A percentile compares a stretch with the other conserved stretches of the same genome.
phyloP scores from a whole-genome alignment of 345 rosid genomes.

The Sapria himalayana region DNA sequence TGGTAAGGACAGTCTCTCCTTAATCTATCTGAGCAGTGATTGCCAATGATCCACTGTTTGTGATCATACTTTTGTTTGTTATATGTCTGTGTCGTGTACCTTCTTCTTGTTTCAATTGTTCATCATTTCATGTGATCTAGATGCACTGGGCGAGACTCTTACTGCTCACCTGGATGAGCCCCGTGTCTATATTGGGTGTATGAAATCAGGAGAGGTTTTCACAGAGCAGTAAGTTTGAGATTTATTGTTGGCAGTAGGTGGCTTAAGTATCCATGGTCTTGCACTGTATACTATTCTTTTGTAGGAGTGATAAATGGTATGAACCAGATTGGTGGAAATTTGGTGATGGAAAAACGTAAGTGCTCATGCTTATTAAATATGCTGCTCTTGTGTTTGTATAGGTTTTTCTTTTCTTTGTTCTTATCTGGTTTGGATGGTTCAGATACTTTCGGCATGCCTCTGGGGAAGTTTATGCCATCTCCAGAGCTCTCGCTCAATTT shows the following conservation, averaged over 20 bases:
- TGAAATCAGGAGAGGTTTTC: constrained; percentile 66
- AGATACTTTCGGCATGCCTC: constrained; percentile 70
- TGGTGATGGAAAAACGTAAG: constrained; percentile 63
- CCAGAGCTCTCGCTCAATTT: constrained; percentile 45
- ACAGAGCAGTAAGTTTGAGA: constrained; percentile 44
- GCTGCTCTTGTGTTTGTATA: constrained; percentile 3
- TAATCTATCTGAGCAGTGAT: background rate
- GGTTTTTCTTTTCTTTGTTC: background rate
- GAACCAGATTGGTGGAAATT: constrained; percentile 97
- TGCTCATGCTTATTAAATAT: background rate
- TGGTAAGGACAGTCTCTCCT: constrained; percentile 24
- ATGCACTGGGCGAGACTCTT: constrained; percentile 53
- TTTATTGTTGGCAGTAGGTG: too few species aligned
- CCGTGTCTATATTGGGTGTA: constrained; percentile 66
- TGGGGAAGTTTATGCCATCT: constrained; percentile 56
- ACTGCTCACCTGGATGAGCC: constrained; percentile 38
- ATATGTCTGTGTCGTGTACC: constrained; percentile 1
- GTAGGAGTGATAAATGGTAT: constrained; percentile 51
- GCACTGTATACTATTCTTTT: too few species aligned
- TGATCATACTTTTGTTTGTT: constrained; percentile 1
- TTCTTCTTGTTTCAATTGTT: background rate
- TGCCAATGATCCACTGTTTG: background rate
- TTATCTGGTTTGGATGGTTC: constrained; percentile 8
- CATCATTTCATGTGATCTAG: constrained; percentile 17
- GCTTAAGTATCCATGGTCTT: too few species aligned